Evolutionary conservation across 1,139 yeast species (phyloP), one percentile per base, ranked within the genome.

Genomic region (Hansenula lynferdii): DNA sequence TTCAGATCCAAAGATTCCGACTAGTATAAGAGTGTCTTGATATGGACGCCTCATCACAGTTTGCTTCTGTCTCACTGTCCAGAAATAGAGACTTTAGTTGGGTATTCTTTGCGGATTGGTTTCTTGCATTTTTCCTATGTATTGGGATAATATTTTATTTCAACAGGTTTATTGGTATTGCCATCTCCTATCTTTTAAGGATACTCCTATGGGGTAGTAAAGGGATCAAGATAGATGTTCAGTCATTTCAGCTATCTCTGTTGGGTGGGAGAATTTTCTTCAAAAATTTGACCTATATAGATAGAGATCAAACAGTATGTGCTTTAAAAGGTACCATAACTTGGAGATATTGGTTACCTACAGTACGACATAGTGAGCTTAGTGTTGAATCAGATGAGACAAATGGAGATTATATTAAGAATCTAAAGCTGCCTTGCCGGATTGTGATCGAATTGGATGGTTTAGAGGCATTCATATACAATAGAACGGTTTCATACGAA

Each of bases 101-200:
- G 95, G 85, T 85, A 22, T 90, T 89, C 58, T 65, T 89, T 43
- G 81, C 78, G 25, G 89, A 86, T 57, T 87, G 96, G 95, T 64
- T 84, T 33, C 64, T 89, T 44, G 72, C 84, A 2, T 69, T 85
- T 31, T 63, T 83, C 18, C 66, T 85, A 16, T 69, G 81, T 0
- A 57, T 85, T 3, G 75, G 83, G 28, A 72, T 84, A 44, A 64
- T 87, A 31, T 89, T 89, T 63, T 85, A 81, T 62, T 76, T 87
- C 62, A 82, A 85, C 51, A 70, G 97, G 43, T 61, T 81, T 14
- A 59, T 83, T 15, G 97, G 94, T n/a, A 68, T 72, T 40, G 19
- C 75, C 0, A 28, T 86, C 8, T 74, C 94, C 8, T 57, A 62
- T 9, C 22, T 72, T 0, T 51, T 84, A 22, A 71, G 76, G 39